phyloP scores from a whole-genome alignment of 2,329 filamentous ascomycete genomes.

The Calonectria honghensis region DNA sequence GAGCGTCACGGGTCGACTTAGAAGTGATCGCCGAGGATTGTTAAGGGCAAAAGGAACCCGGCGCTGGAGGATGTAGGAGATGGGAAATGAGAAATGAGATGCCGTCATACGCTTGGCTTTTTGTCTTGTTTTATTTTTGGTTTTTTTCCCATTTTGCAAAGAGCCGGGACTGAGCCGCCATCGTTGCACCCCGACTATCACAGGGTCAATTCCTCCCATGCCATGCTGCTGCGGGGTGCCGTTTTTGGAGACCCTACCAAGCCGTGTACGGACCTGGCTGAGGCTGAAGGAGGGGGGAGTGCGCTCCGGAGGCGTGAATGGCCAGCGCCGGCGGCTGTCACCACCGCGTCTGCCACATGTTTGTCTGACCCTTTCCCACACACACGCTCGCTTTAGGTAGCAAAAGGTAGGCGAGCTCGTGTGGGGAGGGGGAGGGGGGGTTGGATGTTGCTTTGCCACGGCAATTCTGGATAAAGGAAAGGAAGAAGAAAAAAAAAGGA shows the following conservation, averaged over 20 bases:
- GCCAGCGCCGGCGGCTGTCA: constrained; percentile 11
- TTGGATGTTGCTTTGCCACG: background rate
- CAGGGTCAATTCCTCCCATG: constrained; percentile 29
- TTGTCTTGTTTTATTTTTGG: constrained; percentile 27
- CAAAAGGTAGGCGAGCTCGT: constrained; percentile 12
- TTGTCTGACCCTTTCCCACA: constrained; percentile 4
- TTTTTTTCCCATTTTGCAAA: constrained; percentile 28
- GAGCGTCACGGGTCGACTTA: background rate
- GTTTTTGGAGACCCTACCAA: constrained; percentile 19
- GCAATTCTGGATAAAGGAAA: background rate
- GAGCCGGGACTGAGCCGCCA: constrained; percentile 30
- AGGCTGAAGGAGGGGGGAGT: constrained; percentile 19
- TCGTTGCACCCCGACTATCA: constrained; percentile 34
- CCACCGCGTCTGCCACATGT: constrained; percentile 23
- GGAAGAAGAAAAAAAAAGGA: background rate
- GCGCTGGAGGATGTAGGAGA: background rate
- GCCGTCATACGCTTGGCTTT: constrained; percentile 13
- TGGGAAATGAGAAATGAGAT: constrained; percentile 1
- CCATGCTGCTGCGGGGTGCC: constrained; percentile 20
- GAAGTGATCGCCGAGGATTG: constrained; percentile 13
- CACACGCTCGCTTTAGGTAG: constrained; percentile 2
- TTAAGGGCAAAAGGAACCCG: background rate
- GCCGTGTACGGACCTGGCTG: constrained; percentile 5
- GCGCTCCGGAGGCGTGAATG: constrained; percentile 6
- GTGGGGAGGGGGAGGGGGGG: constrained; percentile 7